phyloP scores from a whole-genome alignment of 257 asterid genomes.

The Capsicum pubescens region DNA sequence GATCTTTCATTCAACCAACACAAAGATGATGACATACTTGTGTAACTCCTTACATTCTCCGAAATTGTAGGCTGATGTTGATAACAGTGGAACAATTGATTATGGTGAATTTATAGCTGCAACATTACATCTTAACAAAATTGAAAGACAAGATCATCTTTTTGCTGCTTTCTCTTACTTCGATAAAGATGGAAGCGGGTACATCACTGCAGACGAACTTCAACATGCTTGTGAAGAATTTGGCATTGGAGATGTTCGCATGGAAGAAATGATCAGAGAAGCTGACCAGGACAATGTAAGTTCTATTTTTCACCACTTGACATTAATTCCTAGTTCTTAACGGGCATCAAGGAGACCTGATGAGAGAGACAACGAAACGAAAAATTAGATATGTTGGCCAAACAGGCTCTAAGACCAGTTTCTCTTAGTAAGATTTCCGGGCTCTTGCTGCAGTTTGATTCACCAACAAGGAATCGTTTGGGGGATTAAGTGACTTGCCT shows the following conservation, averaged over 20 bases:
- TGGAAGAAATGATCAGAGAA: constrained; percentile 88
- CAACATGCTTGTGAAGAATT: constrained; percentile 41
- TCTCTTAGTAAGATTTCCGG: background rate
- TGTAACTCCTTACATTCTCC: constrained; percentile 29
- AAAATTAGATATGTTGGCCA: background rate
- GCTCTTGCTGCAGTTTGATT: background rate
- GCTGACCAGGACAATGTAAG: constrained; percentile 89
- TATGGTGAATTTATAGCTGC: constrained; percentile 92
- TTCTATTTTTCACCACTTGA: background rate
- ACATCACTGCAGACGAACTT: constrained; percentile 36
- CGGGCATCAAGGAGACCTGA: background rate
- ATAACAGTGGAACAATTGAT: constrained; percentile 87
- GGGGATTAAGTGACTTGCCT: background rate
- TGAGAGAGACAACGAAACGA: background rate
- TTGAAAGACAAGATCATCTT: constrained; percentile 61
- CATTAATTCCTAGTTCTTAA: background rate
- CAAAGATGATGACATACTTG: background rate
- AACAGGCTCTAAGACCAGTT: background rate
- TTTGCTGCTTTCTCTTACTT: constrained; percentile 39
- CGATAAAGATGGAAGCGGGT: constrained; percentile 40
- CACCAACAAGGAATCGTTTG: background rate
- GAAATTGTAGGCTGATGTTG: constrained; percentile 80
- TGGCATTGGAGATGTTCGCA: constrained; percentile 70
- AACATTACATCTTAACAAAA: constrained; percentile 79
- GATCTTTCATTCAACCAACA: background rate